A percentile compares a stretch with the other conserved stretches of the same genome.
Evolutionary conservation across 192 early-diverging fungal genomes (phyloP).

Genomic region (Rhizophagus clarus): DNA sequence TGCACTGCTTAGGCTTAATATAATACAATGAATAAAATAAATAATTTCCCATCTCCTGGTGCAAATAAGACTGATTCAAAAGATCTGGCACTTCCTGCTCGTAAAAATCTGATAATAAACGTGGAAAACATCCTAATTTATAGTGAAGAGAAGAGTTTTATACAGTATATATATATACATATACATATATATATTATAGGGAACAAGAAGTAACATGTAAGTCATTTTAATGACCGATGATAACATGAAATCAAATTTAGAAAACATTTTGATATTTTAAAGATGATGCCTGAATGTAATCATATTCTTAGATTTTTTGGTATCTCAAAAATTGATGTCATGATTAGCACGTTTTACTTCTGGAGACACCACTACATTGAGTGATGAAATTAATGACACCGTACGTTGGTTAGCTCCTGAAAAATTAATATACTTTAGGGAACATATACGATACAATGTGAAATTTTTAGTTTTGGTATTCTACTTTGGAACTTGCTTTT

Average conservation of each 20-base stretch:
- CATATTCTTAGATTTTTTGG: constrained; percentile 29
- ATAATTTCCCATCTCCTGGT: too few species aligned
- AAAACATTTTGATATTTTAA: constrained; percentile 16
- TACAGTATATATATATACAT: too few species aligned
- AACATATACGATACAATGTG: background rate
- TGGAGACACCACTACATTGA: background rate
- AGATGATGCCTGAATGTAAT: background rate
- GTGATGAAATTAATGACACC: background rate
- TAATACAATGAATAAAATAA: too few species aligned
- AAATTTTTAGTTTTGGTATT: background rate
- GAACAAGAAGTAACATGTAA: too few species aligned
- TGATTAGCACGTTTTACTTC: background rate
- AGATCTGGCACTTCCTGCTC: too few species aligned
- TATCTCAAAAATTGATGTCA: constrained; percentile 1
- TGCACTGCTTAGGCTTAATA: too few species aligned
- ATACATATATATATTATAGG: too few species aligned
- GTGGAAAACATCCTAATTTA: background rate
- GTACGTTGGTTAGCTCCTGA: constrained; percentile 30
- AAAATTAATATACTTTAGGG: background rate
- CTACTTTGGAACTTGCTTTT: background rate
- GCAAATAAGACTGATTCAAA: too few species aligned
- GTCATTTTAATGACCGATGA: background rate
- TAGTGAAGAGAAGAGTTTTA: too few species aligned
- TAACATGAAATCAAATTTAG: background rate
- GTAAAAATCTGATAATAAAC: too few species aligned